Conservation (phyloP, 2,329 filamentous ascomycete genomes). For the Shiraia sp. region DNA sequence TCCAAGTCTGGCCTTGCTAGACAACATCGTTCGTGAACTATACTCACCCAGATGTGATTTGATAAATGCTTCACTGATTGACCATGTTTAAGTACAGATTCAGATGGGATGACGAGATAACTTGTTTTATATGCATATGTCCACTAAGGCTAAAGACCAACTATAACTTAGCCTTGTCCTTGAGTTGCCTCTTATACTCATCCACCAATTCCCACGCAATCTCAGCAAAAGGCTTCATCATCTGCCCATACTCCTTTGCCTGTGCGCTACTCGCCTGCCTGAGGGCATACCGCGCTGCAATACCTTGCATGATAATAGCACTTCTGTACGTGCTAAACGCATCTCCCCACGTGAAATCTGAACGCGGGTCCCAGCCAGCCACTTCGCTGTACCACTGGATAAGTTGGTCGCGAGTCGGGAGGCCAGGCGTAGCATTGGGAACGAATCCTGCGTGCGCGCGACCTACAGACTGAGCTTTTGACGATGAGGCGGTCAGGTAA, state of each 20-base stretch:
- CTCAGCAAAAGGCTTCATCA: conserved; percentile 73
- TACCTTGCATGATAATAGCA: conserved; percentile 78
- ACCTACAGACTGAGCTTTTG: conserved; percentile 44
- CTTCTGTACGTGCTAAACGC: conserved; percentile 65
- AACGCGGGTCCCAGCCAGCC: conserved; percentile 70
- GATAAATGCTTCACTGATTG: no score
- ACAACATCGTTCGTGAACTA: no score
- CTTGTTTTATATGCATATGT: no score
- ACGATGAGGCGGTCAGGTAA: conserved; percentile 47
- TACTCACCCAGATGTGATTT: no score
- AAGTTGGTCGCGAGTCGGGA: conserved; percentile 63
- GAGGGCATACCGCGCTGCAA: conserved; percentile 82
- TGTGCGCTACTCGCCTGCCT: conserved; percentile 88
- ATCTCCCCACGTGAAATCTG: conserved; percentile 66
- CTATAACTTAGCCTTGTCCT: conserved; percentile 40
- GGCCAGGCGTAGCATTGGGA: conserved; percentile 66
- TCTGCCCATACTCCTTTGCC: conserved; percentile 71
- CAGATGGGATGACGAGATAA: no score
- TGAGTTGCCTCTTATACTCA: conserved; percentile 47
- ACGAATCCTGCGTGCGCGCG: conserved; percentile 59
- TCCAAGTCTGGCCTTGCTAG: no score
- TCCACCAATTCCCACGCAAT: conserved; percentile 76
- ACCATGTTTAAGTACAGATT: no score
- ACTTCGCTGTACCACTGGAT: conserved; percentile 69
- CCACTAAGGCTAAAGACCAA: no score